These are phyloP conservation scores for Penicillium odoratum DNA, from an alignment of 495 filamentous ascomycete genomes.

Conservation along the genomic window DNA sequence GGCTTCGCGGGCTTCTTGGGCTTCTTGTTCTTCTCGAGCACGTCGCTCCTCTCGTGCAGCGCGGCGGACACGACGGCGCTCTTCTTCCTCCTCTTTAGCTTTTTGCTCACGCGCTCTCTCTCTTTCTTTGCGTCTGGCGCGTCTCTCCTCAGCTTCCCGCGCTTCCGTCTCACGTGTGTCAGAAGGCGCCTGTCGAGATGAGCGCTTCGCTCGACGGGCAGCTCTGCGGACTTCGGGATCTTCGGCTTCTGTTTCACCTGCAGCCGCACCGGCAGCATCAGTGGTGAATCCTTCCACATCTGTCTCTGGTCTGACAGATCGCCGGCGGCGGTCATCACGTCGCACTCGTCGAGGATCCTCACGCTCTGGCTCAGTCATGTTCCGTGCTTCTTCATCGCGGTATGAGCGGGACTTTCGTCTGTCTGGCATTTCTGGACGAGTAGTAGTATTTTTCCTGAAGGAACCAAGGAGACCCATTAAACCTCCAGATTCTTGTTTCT, in stretches of 20 bases:
- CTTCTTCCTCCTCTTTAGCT: constrained; percentile 51
- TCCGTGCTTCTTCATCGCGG: constrained; percentile 37
- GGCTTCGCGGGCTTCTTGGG: constrained; percentile 46
- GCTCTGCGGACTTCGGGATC: constrained; percentile 52
- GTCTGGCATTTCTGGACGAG: constrained; percentile 37
- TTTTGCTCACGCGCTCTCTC: constrained; percentile 40
- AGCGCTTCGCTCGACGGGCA: constrained; percentile 43
- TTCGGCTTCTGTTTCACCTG: constrained; percentile 50
- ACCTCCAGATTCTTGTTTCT: constrained; percentile 46
- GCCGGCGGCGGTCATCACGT: constrained; percentile 44
- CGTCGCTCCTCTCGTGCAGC: constrained; percentile 52
- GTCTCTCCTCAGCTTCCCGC: constrained; percentile 48
- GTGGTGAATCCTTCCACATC: constrained; percentile 48
- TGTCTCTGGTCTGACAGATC: constrained; percentile 40
- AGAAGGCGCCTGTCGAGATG: constrained; percentile 36
- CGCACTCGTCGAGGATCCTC: constrained; percentile 44
- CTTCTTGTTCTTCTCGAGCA: constrained; percentile 48
- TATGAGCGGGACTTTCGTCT: constrained; percentile 42
- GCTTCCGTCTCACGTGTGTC: constrained; percentile 39
- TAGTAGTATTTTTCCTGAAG: constrained; percentile 35
- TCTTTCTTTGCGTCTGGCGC: constrained; percentile 43
- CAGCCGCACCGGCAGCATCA: constrained; percentile 33
- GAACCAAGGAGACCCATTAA: constrained; percentile 51
- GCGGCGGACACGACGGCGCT: constrained; percentile 41
- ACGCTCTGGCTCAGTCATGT: constrained; percentile 42